Base-by-base conservation (phyloP, 345 rosid species). In the Brassica juncea region DNA sequence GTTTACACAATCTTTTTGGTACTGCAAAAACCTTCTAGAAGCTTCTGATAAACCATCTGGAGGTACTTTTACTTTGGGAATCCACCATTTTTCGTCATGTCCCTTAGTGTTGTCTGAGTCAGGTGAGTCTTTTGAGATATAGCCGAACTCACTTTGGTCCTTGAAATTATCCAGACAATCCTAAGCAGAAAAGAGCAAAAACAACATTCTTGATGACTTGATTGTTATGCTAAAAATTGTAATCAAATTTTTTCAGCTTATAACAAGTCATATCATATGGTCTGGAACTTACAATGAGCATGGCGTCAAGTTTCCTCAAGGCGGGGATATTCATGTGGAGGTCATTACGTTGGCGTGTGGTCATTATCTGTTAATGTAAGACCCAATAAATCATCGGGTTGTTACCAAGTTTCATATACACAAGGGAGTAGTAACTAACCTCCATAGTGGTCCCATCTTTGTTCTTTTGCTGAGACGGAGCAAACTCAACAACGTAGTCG, bases 11-110 rank as follows among this genome's bases (percentile, higher is more conserved):
- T 92, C 99, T 73, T 91, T 94, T 30, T 92, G 99, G 82, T 68
- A 83, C 85, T 89, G 93, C 87, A 94, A 74, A 81, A 91, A 91
- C 68, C 91, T 92, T 68, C 88, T 87, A 0, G 93, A 55, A 19
- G 52, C 71, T 3, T 94, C 96, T 6, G 99, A 88, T 72, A 92
- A 80, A 75, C 99, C 98, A 61, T 89, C 84, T 10, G 85, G 72
- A 3, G 98, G 97, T 64, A 94, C 91, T 81, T 87, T 91, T 6
- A 80, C 86, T 0, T 88, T 91, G 74, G 99, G 98, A 74, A 94
- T 82, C 98, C 99, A 92, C 99, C 99, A 92, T 81, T 92, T 94
- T 5, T 91, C 92, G 73, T 92, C 97, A 59, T 84, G 88, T 81
- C 95, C 87, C 82, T 82, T 64, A 7, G 68, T 42, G 68, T 63